Evolutionary conservation across 1,284 basidiomycete genomes (phyloP).

Genomic region (Ceratobasidium sp.): DNA sequence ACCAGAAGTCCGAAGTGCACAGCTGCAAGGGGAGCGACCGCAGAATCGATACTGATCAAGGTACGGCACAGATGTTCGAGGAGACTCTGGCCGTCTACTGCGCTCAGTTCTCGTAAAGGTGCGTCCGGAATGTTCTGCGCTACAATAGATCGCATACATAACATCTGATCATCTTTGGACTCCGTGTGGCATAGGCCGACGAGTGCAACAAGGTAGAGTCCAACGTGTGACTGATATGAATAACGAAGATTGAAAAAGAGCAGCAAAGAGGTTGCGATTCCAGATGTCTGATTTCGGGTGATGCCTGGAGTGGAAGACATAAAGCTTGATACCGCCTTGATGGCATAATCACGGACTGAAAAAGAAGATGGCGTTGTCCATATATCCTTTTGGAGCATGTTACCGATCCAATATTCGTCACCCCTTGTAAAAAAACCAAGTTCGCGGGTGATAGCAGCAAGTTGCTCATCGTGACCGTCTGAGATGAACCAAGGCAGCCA

Average conservation of each 20-base stretch:
- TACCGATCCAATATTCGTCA: no score
- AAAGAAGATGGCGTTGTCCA: no score
- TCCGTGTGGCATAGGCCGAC: not conserved
- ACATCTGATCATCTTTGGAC: not conserved
- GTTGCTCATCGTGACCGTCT: not conserved
- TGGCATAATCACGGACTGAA: no score
- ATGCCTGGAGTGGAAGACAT: no score
- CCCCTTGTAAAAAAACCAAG: no score
- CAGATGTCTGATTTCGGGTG: no score
- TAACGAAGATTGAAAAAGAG: not conserved
- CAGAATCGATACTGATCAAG: not conserved
- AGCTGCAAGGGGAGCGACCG: not conserved
- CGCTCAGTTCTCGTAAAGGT: not conserved
- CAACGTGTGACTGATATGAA: not conserved
- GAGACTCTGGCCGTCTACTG: not conserved
- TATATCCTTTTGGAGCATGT: no score
- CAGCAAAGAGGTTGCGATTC: not conserved
- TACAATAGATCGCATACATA: not conserved
- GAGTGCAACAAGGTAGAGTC: not conserved
- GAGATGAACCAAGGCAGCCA: not conserved
- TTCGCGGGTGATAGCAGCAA: not conserved
- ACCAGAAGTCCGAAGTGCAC: not conserved
- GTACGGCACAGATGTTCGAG: not conserved
- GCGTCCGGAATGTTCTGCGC: not conserved
- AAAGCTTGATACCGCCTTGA: no score